Conservation (phyloP, 1,284 basidiomycete genomes). For the Microbotryum violaceum region DNA sequence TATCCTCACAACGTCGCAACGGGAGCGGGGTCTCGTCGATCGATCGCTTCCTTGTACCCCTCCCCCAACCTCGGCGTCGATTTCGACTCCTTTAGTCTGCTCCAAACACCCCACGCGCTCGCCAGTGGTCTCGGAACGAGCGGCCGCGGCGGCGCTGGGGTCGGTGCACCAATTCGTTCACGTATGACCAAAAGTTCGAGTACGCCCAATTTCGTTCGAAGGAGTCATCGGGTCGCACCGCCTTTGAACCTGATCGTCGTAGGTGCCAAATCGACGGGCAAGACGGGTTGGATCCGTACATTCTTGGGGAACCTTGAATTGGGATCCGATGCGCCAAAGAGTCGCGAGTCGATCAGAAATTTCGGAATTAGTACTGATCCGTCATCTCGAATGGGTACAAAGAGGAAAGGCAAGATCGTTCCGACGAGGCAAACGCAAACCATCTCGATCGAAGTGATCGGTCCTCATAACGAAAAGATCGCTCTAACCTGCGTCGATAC, state of each 20-base stretch:
- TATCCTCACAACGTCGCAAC: too few species aligned
- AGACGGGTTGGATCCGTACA: slow-evolving; percentile 61
- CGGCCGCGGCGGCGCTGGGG: too few species aligned
- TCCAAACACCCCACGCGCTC: too few species aligned
- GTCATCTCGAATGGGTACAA: background rate
- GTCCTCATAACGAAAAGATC: slow-evolving; percentile 42
- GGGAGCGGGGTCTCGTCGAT: too few species aligned
- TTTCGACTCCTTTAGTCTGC: too few species aligned
- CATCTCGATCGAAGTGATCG: slow-evolving; percentile 25
- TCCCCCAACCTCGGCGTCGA: too few species aligned
- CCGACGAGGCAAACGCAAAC: slow-evolving; percentile 1
- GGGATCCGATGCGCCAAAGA: background rate
- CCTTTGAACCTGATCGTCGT: slow-evolving; percentile 78
- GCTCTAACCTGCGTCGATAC: slow-evolving; percentile 70
- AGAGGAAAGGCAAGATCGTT: background rate
- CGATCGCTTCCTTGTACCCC: too few species aligned
- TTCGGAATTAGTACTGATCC: background rate
- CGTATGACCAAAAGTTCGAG: background rate
- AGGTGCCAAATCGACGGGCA: slow-evolving; percentile 67
- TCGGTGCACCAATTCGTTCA: too few species aligned
- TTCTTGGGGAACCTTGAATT: slow-evolving; percentile 13
- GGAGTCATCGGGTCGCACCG: slow-evolving; percentile 46
- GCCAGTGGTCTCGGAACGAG: too few species aligned
- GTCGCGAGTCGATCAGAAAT: background rate
- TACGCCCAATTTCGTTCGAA: background rate